phyloP scores from a whole-genome alignment of 352 stramenopile genomes.

The Phytophthora capsici region DNA sequence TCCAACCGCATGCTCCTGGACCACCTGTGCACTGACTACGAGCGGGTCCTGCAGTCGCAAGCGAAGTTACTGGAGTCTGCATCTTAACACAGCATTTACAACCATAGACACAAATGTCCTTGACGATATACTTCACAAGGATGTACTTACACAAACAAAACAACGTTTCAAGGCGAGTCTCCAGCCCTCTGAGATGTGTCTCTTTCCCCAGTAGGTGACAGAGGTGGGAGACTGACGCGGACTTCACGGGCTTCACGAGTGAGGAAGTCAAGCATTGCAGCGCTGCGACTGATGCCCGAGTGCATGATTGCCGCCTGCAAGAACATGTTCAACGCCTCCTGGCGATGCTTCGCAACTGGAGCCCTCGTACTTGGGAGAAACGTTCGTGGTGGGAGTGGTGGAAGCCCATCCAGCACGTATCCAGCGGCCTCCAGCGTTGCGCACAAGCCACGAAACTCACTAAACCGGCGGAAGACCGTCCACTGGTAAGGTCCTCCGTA shows the following conservation, averaged over 20 bases:
- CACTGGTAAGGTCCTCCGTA: conserved; percentile 88
- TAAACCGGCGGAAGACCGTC: conserved; percentile 87
- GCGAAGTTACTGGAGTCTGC: conserved; percentile 11
- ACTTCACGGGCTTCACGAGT: conserved; percentile 78
- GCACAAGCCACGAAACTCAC: conserved; percentile 77
- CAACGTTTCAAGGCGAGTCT: conserved; percentile 45
- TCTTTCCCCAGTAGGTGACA: conserved; percentile 65
- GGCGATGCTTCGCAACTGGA: conserved; percentile 71
- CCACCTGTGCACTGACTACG: conserved; percentile 87
- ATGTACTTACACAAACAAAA: conserved; percentile 15
- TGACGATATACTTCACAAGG: not conserved
- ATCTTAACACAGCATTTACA: not conserved
- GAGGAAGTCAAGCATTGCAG: conserved; percentile 79
- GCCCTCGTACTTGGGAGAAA: conserved; percentile 78
- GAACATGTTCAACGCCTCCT: conserved; percentile 82
- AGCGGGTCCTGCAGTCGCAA: conserved; percentile 56
- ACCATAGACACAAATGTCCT: conserved; percentile 1
- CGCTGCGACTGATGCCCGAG: conserved; percentile 72
- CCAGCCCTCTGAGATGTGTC: conserved; percentile 46
- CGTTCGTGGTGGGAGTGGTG: conserved; percentile 68
- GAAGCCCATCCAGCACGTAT: conserved; percentile 60
- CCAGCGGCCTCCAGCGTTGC: conserved; percentile 52
- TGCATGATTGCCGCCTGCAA: conserved; percentile 87
- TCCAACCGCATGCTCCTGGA: conserved; percentile 88
- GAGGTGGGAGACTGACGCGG: conserved; percentile 78